Evolutionary conservation across 306 rosid genomes (phyloP).

Genomic region (Oemleria cerasiformis): DNA sequence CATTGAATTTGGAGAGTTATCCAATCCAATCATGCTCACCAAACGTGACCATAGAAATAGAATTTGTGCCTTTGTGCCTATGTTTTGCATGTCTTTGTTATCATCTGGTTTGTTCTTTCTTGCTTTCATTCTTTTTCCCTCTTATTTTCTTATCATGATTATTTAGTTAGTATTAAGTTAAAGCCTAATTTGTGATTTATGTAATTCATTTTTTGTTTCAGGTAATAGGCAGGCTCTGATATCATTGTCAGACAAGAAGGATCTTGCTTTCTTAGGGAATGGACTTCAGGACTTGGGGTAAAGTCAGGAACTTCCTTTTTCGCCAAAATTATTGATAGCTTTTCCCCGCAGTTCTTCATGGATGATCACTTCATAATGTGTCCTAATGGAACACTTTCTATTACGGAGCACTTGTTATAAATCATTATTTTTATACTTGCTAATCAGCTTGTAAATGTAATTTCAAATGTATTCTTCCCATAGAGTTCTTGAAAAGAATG

Average conservation of each 20-base stretch:
- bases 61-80: neutral
- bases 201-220: slow-evolving; percentile 30
- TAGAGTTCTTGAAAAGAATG: neutral
- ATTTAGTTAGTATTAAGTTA: neutral
- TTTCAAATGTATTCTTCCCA: neutral
- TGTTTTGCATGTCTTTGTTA: neutral
- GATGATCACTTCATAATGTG: neutral
- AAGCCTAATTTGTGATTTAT: slow-evolving; percentile 2
- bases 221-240: slow-evolving; percentile 77
- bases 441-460: neutral
- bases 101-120: neutral
- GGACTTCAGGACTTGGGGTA: slow-evolving; percentile 87
- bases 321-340: neutral
- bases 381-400: slow-evolving; percentile 5
- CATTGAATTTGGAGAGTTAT: too few relatives aligned
- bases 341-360: neutral
- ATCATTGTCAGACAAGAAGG: slow-evolving; percentile 87
- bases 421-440: too few relatives aligned
- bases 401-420: neutral
- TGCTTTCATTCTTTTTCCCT: neutral
- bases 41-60: neutral
- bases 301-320: slow-evolving; percentile 10
- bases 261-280: slow-evolving; percentile 67
- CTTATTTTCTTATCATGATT: neutral
- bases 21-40: neutral